Conservation (phyloP, 2,329 filamentous ascomycete genomes). For the Scopulariopsis brevicaulis region DNA sequence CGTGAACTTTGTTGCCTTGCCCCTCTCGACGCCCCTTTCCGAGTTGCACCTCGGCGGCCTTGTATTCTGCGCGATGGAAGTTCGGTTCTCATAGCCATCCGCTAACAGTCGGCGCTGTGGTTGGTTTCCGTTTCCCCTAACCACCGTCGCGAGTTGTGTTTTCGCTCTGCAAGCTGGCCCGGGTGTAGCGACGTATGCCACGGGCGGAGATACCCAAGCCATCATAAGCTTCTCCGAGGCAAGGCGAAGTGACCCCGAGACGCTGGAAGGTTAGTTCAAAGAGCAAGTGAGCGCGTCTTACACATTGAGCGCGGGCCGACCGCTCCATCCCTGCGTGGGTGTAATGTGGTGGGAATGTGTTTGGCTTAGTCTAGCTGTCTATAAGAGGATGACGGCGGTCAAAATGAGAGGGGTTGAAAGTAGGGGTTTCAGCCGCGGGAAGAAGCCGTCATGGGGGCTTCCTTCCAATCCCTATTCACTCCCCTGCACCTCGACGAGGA, state of each 20-base stretch:
- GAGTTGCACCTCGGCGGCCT: too few species aligned
- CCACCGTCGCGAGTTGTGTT: too few species aligned
- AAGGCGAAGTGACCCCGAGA: not conserved
- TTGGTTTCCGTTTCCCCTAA: too few species aligned
- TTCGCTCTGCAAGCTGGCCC: too few species aligned
- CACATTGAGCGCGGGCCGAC: not conserved
- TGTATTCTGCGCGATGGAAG: too few species aligned
- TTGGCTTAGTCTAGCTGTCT: conserved; percentile 8
- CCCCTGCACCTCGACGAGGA: not conserved
- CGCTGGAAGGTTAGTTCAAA: not conserved
- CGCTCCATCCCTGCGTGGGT: not conserved
- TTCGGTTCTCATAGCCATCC: too few species aligned
- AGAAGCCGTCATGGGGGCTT: not conserved
- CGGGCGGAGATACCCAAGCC: too few species aligned
- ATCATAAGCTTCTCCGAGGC: not conserved
- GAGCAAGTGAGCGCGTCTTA: not conserved
- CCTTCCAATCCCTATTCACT: not conserved
- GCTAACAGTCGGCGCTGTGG: too few species aligned
- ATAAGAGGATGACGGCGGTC: conserved; percentile 1
- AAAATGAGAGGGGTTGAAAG: conserved; percentile 1
- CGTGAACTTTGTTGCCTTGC: too few species aligned
- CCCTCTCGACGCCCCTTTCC: too few species aligned
- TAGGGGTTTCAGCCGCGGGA: not conserved
- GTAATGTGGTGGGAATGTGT: conserved; percentile 2
- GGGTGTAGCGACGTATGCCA: too few species aligned